These are phyloP conservation scores for Malassezia cuniculi DNA, from an alignment of 1,284 basidiomycete species.

Conservation along the genomic window DNA sequence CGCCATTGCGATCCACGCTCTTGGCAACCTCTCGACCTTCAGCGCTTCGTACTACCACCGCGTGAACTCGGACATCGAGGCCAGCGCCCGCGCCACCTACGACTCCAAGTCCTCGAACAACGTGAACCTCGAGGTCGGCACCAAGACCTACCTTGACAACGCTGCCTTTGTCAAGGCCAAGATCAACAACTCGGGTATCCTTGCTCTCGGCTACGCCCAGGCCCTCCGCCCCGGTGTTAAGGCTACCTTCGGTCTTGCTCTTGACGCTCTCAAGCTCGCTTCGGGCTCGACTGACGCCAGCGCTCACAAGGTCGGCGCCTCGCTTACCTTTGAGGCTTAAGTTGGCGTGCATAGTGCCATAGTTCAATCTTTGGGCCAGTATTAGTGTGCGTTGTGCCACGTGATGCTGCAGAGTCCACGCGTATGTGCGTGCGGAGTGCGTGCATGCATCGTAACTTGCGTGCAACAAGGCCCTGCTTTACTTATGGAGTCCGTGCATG, in stretches of 20 bases:
- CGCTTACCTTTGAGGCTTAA: slow-evolving; percentile 51
- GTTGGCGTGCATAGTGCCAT: neutral
- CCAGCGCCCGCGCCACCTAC: slow-evolving; percentile 77
- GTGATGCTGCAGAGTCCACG: no score
- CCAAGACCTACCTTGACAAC: slow-evolving; percentile 74
- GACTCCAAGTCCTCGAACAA: slow-evolving; percentile 73
- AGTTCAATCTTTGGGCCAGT: neutral
- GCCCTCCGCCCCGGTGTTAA: slow-evolving; percentile 66
- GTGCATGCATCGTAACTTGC: no score
- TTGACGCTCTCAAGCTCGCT: slow-evolving; percentile 43
- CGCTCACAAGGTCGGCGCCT: slow-evolving; percentile 52
- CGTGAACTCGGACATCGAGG: slow-evolving; percentile 85
- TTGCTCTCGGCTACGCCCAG: slow-evolving; percentile 41
- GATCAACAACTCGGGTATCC: slow-evolving; percentile 70
- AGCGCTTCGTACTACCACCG: slow-evolving; percentile 97
- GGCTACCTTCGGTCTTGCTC: slow-evolving; percentile 62
- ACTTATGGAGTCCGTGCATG: no score
- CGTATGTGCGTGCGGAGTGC: no score
- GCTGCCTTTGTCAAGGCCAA: slow-evolving; percentile 94
- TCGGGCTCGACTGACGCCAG: slow-evolving; percentile 39
- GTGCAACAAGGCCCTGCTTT: no score
- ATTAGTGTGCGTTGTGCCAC: no score
- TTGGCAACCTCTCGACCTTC: slow-evolving; percentile 88
- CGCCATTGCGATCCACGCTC: slow-evolving; percentile 83
- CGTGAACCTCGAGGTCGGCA: slow-evolving; percentile 87